phyloP scores from a whole-genome alignment of 768 basidiomycete genomes.

The Leucocoprinus sp. region DNA sequence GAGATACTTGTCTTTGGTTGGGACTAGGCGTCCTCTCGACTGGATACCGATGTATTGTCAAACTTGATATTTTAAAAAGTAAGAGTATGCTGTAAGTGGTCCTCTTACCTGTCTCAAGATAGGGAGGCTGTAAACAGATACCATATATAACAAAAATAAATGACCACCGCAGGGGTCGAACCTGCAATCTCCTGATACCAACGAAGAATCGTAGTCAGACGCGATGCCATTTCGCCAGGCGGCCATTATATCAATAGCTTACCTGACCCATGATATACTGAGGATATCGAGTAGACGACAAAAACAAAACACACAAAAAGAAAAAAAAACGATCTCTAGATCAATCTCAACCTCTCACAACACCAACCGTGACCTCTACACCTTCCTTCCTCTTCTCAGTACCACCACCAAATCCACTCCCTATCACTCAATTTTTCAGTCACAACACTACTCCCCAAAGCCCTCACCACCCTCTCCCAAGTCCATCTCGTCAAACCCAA shows the following conservation, averaged over 20 bases:
- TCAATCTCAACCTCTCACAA: conserved; percentile 42
- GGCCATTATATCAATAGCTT: too few relatives aligned
- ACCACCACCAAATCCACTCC: conserved; percentile 63
- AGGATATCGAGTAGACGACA: not conserved
- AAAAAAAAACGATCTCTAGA: not conserved
- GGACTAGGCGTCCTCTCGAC: too few relatives aligned
- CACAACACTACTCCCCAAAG: conserved; percentile 33
- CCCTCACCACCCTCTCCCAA: conserved; percentile 55
- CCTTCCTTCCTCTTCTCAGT: conserved; percentile 38
- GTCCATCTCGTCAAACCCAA: conserved; percentile 69
- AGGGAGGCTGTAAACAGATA: too few relatives aligned
- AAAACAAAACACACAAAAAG: not conserved
- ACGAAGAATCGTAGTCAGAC: conserved; percentile 70
- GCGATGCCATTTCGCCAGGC: conserved; percentile 93
- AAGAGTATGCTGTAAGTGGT: too few relatives aligned
- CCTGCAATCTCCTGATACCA: conserved; percentile 86
- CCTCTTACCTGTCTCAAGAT: too few relatives aligned
- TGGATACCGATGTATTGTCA: too few relatives aligned
- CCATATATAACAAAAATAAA: not conserved
- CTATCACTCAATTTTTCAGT: conserved; percentile 52
- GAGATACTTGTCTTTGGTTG: too few relatives aligned
- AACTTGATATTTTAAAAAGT: too few relatives aligned
- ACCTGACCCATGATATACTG: too few relatives aligned
- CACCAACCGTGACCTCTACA: conserved; percentile 68
- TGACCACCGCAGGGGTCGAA: conserved; percentile 89